Conservation (phyloP, 2,329 filamentous ascomycete species). For the Arthrobotrys sinensis region DNA sequence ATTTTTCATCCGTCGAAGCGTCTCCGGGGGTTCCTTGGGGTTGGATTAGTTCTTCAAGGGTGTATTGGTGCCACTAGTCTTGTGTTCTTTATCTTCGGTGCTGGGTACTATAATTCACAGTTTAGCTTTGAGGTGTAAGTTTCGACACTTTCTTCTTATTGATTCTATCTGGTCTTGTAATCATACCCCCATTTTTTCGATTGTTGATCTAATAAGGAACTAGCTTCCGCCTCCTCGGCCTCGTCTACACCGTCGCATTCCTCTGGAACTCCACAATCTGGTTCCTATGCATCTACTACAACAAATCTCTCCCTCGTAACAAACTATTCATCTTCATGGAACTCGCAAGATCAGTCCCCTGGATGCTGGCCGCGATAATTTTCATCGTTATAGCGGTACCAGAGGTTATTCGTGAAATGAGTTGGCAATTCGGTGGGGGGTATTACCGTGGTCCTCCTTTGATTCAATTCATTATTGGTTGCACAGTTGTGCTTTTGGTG, state of each 20-base stretch:
- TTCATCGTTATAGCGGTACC: background rate
- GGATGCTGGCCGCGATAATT: background rate
- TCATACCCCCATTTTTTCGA: background rate
- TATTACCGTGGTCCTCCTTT: background rate
- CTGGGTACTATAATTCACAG: background rate
- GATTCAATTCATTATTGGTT: background rate
- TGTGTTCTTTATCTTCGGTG: background rate
- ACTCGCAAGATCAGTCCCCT: conserved; percentile 24
- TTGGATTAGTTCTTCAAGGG: conserved; percentile 25
- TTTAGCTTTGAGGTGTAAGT: conserved; percentile 38
- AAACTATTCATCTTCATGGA: conserved; percentile 29
- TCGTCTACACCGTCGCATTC: conserved; percentile 5
- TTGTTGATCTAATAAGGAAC: background rate
- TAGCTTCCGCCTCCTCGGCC: conserved; percentile 13
- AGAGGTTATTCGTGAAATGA: background rate
- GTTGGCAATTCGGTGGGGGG: too few relatives aligned
- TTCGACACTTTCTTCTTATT: background rate
- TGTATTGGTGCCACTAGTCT: background rate
- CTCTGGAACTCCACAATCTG: conserved; percentile 36
- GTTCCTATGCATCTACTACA: conserved; percentile 56
- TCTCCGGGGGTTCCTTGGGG: conserved; percentile 5
- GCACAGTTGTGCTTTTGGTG: background rate
- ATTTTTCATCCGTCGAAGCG: conserved; percentile 33
- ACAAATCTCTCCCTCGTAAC: conserved; percentile 29
- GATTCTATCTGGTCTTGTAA: too few relatives aligned